phyloP scores from a whole-genome alignment of 2,329 filamentous ascomycete species.

The Hymenoscyphus fraxineus region DNA sequence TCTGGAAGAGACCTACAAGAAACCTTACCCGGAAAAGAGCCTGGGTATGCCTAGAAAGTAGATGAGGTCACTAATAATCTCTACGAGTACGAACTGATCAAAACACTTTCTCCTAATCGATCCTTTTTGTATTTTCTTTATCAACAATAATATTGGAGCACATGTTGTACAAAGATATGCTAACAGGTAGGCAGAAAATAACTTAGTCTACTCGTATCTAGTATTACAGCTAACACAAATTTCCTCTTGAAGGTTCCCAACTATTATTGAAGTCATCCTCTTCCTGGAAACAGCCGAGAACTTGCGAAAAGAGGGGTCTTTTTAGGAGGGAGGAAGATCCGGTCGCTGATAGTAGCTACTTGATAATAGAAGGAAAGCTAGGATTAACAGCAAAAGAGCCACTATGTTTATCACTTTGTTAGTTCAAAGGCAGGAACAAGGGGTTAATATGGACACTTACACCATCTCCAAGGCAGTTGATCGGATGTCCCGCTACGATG shows the following conservation, averaged over 20 bases:
- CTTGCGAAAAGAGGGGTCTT: too few species aligned
- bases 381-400: too few species aligned
- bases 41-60: not conserved
- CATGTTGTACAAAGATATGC: not conserved
- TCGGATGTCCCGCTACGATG: too few species aligned
- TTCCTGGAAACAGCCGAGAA: not conserved
- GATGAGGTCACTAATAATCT: not conserved
- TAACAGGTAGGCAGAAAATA: not conserved
- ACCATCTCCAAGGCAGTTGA: too few species aligned
- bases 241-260: not conserved
- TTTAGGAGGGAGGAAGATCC: too few species aligned
- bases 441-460: too few species aligned
- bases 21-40: not conserved
- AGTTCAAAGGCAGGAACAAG: too few species aligned
- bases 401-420: too few species aligned
- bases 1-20: not conserved
- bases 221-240: too few species aligned
- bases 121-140: not conserved
- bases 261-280: not conserved
- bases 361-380: too few species aligned
- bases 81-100: not conserved
- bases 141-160: not conserved
- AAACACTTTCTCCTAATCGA: not conserved
- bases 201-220: too few species aligned
- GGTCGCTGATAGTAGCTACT: too few species aligned